phyloP scores from a whole-genome alignment of 2,329 filamentous ascomycete genomes.

The Juglanconis sp. region DNA sequence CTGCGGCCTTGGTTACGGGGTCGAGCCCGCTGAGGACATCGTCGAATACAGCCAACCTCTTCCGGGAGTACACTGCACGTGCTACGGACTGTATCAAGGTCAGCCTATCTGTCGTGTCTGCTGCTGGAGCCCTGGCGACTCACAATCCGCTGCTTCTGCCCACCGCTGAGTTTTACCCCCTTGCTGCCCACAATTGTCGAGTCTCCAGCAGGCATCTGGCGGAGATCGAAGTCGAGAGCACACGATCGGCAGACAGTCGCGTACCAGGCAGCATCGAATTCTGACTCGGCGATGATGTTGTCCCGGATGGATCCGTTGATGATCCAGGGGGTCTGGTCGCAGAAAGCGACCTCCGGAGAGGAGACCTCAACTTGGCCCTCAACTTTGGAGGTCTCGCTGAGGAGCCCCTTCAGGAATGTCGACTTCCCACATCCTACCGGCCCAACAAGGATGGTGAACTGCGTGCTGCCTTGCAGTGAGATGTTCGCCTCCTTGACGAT shows the following conservation, averaged over 20 bases:
- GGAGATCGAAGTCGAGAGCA: slow-evolving; percentile 32
- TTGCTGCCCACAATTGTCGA: slow-evolving; percentile 41
- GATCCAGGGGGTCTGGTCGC: slow-evolving; percentile 32
- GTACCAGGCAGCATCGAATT: slow-evolving; percentile 30
- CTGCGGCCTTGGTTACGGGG: slow-evolving; percentile 28
- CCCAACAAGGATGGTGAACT: slow-evolving; percentile 28
- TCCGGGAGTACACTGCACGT: slow-evolving; percentile 34
- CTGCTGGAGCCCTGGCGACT: slow-evolving; percentile 21
- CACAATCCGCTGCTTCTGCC: slow-evolving; percentile 42
- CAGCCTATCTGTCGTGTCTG: slow-evolving; percentile 2
- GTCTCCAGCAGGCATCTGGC: slow-evolving; percentile 33
- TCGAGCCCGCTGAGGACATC: slow-evolving; percentile 39
- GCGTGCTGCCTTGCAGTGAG: not conserved
- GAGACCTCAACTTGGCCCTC: slow-evolving; percentile 22
- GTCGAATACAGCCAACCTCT: slow-evolving; percentile 32
- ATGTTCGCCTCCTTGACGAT: slow-evolving; percentile 9
- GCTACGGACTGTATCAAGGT: slow-evolving; percentile 31
- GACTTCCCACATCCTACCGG: slow-evolving; percentile 36
- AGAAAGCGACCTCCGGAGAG: slow-evolving; percentile 25
- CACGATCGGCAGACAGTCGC: slow-evolving; percentile 31
- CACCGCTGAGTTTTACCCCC: slow-evolving; percentile 43
- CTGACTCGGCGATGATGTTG: slow-evolving; percentile 30
- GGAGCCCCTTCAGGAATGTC: slow-evolving; percentile 29
- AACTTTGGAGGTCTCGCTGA: slow-evolving; percentile 26
- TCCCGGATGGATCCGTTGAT: slow-evolving; percentile 30